Base-by-base conservation (phyloP, 441 rosid species). In the Breynia disticha region DNA sequence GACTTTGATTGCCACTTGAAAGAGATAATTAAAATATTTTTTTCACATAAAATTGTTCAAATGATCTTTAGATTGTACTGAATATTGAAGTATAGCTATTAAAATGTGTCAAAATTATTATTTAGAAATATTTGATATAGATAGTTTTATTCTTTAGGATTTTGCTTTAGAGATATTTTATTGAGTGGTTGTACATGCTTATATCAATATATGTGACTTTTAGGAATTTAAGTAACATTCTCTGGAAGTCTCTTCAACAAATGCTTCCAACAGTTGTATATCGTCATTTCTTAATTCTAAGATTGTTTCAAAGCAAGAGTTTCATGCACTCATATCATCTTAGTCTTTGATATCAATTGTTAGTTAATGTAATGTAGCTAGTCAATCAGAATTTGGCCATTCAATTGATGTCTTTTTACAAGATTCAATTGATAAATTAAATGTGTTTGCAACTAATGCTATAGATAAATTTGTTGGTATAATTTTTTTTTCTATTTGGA, bases 371-470 rank as follows among this genome's bases (percentile, higher is more conserved):
- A 82, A 72, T 65, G 86, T 90, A 59, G 72, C 79, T 61, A 78
- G 79, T 72, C 82, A 57, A 56, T 80, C 95, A 70, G 77, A 73
- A 55, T 78, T 76, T 64, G 90, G 95, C 94, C 85, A 90, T 67
- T 93, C 99, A 64, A 75, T 94, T 73, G 99, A 94, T 77, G 76
- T 94, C 67, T 85, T 87, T 73, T 82, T 94, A 28, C 95, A 90
- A 76, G 90, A 94, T 74, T 77, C 83, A 51, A 82, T 94, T 94
- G 90, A 87, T 76, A 89, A 86, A 54, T 64, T 80, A 46, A 83
- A 79, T 70, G 87, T 85, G 61, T 63, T 80, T 57, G 86, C 84
- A 38, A 71, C 68, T 61, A 79, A 95, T 72, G 87, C 94, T 21
- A 68, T 77, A 56, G 93, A 83, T 54, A 73, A 50, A 51, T 91